Evolutionary conservation across 441 rosid species (phyloP).

Genomic region (Adansonia grandidieri): DNA sequence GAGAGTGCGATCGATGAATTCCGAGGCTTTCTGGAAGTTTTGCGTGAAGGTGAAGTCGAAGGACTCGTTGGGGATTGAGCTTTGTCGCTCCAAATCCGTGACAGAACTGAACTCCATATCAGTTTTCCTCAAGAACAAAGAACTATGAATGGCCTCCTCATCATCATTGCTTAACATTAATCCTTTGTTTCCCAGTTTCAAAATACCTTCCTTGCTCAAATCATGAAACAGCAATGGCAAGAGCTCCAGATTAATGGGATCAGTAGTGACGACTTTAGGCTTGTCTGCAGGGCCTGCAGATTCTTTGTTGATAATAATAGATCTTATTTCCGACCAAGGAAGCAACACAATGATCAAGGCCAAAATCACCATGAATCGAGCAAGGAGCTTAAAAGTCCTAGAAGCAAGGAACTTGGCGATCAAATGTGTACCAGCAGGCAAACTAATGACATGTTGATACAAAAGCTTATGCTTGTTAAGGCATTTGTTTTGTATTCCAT

Average conservation of each 20-base stretch:
- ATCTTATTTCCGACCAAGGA: conserved; percentile 31
- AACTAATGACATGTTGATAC: conserved; percentile 19
- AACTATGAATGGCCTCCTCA: conserved; percentile 32
- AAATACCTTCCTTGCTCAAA: conserved; percentile 61
- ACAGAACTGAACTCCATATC: conserved; percentile 46
- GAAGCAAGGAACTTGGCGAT: neutral
- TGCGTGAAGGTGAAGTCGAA: conserved; percentile 51
- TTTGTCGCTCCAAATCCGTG: conserved; percentile 46
- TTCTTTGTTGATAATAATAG: neutral
- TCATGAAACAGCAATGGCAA: conserved; percentile 51
- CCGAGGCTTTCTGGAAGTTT: conserved; percentile 31
- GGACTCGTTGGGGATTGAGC: conserved; percentile 37
- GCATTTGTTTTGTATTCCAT: conserved; percentile 40
- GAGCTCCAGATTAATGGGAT: conserved; percentile 27
- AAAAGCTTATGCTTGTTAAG: conserved; percentile 20
- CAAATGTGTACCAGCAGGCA: neutral
- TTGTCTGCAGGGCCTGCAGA: neutral
- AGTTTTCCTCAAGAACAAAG: conserved; percentile 35
- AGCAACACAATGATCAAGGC: conserved; percentile 48
- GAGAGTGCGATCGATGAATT: conserved; percentile 61
- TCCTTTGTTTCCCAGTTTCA: conserved; percentile 45
- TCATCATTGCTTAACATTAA: conserved; percentile 44
- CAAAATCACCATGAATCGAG: conserved; percentile 31
- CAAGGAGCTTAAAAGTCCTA: neutral
- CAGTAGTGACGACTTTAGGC: neutral